Evolutionary conservation across 2,329 filamentous ascomycete species (phyloP).

Genomic region (Botrytis squamosa): DNA sequence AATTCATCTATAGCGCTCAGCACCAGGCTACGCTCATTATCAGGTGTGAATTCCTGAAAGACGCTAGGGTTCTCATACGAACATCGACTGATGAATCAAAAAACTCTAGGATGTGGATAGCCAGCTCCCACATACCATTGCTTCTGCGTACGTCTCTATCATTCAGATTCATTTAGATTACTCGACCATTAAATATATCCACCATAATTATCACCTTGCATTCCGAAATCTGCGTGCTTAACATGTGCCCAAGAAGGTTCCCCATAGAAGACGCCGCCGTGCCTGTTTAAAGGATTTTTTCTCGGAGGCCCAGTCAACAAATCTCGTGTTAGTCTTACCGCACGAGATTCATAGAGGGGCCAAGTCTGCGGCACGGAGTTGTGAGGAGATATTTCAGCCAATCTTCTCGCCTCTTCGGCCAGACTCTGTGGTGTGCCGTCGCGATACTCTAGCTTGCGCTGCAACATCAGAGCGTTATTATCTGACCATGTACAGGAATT

Average conservation of each 20-base stretch:
- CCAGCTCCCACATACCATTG: neutral
- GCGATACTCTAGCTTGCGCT: conserved; percentile 29
- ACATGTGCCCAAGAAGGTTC: neutral
- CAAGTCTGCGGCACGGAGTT: neutral
- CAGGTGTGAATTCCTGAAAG: neutral
- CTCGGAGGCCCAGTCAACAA: neutral
- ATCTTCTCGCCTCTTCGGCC: conserved; percentile 11
- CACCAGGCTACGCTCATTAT: neutral
- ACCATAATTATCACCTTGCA: neutral
- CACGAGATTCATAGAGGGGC: conserved; percentile 1
- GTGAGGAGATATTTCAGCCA: conserved; percentile 19
- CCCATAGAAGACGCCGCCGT: neutral
- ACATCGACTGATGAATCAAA: neutral
- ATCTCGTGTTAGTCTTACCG: neutral
- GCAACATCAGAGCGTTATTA: conserved; percentile 23
- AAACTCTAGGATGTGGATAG: neutral
- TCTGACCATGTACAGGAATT: conserved; percentile 25
- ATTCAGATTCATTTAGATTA: neutral
- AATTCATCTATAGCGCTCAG: neutral
- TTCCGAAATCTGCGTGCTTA: neutral
- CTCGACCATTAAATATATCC: neutral
- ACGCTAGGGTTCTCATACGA: neutral
- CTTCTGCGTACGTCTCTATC: neutral
- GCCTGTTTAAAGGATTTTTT: no score
- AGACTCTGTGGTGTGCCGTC: conserved; percentile 23